Base-by-base conservation (phyloP, 345 rosid genomes). In the Ceriops zippeliana region DNA sequence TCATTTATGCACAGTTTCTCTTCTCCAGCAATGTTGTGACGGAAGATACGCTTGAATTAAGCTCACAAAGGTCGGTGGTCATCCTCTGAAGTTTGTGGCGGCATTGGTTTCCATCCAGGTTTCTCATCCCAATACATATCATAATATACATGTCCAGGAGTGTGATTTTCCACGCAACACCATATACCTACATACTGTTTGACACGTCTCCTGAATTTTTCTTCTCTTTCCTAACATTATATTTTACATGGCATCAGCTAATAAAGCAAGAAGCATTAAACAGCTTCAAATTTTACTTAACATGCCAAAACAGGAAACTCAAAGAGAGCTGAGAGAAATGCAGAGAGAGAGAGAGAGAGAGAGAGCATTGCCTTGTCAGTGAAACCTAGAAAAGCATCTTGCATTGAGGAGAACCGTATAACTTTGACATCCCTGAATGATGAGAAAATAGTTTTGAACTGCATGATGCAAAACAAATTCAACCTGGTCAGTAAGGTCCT, bases 51-150 rank as follows among this genome's bases (percentile, higher is more conserved):
- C 19, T 13, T 42, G 49, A 42, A 42, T 42, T 42, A 15, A 17
- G 19, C 54, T 68, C 59, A 77, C 73, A 65, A 61, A 19, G 76
- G 95, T 53, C 93, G 99, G 75, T 83, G 96, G 78, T 95, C 99
- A 16, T 88, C 96, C 49, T 75, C 82, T 1, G 86, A 66, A 21
- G 87, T 82, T 75, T 83, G 87, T 22, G 97, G 97, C 26, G 97
- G 97, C 59, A 78, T 61, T 3, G 99, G 90, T 77, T 91, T 91
- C 97, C 99, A 95, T 58, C 68, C 83, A 0, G 99, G 93, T 81
- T 91, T 91, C 87, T 91, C 92, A 19, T 95, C 99, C 99, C 99
- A 95, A 69, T 86, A 91, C 90, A 88, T 91, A 75, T 91, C 96
- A 46, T 95, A 95, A 65, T 91, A 91, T 62, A 95, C 84, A 72